Conservation (phyloP, 805 yeast genomes). For the Ogataea salicorniae region DNA sequence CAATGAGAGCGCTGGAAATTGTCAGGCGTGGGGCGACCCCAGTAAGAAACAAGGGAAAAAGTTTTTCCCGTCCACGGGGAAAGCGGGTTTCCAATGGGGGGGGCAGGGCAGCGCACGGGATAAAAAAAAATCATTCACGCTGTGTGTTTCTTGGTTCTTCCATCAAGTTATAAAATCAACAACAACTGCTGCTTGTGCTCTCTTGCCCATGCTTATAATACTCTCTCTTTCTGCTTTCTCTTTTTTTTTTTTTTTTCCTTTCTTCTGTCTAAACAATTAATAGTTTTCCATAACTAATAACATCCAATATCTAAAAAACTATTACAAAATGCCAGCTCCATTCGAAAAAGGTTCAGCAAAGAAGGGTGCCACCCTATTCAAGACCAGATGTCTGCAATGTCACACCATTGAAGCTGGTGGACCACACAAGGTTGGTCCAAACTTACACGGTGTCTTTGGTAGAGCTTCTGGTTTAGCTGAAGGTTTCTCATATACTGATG, state of each 20-base stretch:
- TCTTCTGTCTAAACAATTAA: background rate
- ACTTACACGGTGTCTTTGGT: conserved; percentile 90
- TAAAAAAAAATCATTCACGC: no score
- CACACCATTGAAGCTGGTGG: conserved; percentile 96
- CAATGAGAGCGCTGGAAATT: background rate
- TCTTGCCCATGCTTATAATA: background rate
- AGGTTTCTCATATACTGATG: conserved; percentile 96
- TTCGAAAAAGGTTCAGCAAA: conserved; percentile 56
- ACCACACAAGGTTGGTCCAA: conserved; percentile 98
- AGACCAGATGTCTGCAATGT: conserved; percentile 98
- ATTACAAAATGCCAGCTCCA: conserved; percentile 36
- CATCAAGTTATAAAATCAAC: background rate
- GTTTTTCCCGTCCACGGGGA: background rate
- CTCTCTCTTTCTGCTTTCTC: background rate
- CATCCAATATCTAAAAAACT: background rate
- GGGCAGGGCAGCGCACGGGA: background rate
- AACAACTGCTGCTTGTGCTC: background rate
- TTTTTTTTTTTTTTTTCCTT: background rate
- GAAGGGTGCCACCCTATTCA: conserved; percentile 98
- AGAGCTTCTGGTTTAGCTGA: conserved; percentile 88
- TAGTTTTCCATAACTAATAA: background rate
- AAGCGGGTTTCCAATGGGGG: background rate
- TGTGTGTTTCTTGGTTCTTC: background rate
- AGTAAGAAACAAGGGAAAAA: background rate
- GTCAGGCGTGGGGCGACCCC: background rate